phyloP scores from a whole-genome alignment of 768 basidiomycete species.

The Tylopilus vinaceipallidus region DNA sequence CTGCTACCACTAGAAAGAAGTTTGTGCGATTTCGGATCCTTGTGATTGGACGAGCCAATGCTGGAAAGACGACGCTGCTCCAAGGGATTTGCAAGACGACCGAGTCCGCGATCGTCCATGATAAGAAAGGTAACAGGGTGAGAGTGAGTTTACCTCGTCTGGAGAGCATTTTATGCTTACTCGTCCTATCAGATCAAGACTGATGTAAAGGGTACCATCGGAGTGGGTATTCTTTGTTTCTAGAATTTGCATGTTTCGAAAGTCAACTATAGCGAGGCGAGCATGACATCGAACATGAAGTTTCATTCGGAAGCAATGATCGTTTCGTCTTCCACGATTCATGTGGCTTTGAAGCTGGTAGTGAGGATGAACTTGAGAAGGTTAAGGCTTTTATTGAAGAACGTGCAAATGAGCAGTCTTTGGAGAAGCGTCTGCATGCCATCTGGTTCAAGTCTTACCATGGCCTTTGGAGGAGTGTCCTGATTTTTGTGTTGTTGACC shows the following conservation, averaged over 20 bases:
- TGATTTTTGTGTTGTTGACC: neutral
- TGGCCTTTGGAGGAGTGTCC: conserved; percentile 2
- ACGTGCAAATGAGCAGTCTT: conserved; percentile 13
- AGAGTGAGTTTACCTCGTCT: neutral
- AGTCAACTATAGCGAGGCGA: neutral
- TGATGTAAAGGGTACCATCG: neutral
- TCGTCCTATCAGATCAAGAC: neutral
- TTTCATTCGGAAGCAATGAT: conserved; percentile 29
- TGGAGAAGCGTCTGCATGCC: conserved; percentile 33
- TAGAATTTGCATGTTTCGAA: neutral
- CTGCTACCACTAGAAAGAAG: too few relatives aligned
- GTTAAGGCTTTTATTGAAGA: conserved; percentile 33
- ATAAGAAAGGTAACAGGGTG: conserved; percentile 18
- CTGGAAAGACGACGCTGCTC: too few relatives aligned
- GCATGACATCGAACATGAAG: conserved; percentile 6
- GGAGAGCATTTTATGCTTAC: neutral
- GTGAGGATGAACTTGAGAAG: conserved; percentile 24
- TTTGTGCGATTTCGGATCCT: too few relatives aligned
- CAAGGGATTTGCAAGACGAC: too few relatives aligned
- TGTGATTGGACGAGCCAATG: too few relatives aligned
- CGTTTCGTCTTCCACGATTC: conserved; percentile 44
- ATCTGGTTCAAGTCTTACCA: conserved; percentile 30
- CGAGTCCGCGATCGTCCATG: too few relatives aligned
- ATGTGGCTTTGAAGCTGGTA: conserved; percentile 39
- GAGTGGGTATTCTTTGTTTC: neutral